Percentiles rank a stretch among this genome's conserved stretches.
Conservation (phyloP, 2,329 filamentous ascomycete genomes). For the Trichoderma atrobrunneum region DNA sequence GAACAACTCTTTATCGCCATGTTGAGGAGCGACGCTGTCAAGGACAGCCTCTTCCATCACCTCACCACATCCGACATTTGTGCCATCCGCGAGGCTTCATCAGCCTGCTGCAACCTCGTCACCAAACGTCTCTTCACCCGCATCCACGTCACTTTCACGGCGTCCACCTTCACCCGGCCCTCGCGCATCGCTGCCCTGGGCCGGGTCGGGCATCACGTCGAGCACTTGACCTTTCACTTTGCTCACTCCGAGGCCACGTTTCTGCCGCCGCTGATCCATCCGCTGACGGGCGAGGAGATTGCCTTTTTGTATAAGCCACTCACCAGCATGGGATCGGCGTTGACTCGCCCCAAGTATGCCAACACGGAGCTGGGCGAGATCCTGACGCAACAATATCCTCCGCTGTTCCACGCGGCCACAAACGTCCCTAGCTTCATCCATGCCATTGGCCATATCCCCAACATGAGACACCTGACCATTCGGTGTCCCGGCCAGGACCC, state of each 20-base stretch:
- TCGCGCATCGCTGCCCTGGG: conserved; percentile 70
- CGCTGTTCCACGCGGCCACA: conserved; percentile 83
- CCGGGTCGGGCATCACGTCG: conserved; percentile 74
- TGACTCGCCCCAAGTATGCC: conserved; percentile 73
- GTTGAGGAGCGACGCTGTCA: conserved; percentile 51
- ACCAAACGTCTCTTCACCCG: conserved; percentile 68
- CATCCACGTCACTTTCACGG: conserved; percentile 66
- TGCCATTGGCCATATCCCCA: conserved; percentile 65
- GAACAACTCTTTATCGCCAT: conserved; percentile 53
- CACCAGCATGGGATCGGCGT: conserved; percentile 58
- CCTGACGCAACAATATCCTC: conserved; percentile 81
- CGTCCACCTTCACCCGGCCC: conserved; percentile 73
- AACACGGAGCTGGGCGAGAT: conserved; percentile 76
- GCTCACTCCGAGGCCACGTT: conserved; percentile 76
- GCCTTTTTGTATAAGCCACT: conserved; percentile 80
- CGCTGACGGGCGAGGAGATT: conserved; percentile 71
- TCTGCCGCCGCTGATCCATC: conserved; percentile 79
- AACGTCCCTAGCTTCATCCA: conserved; percentile 82
- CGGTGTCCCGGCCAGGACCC: conserved; percentile 71
- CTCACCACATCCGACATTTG: conserved; percentile 53
- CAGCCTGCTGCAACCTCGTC: conserved; percentile 67
- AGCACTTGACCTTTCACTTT: conserved; percentile 74
- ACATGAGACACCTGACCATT: conserved; percentile 71
- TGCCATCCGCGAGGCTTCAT: conserved; percentile 63
- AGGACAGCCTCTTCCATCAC: conserved; percentile 48